A percentile compares a stretch with the other conserved stretches of the same genome.
Evolutionary conservation across 2,329 filamentous ascomycete species (phyloP).

Genomic region (Cercospora janseana): DNA sequence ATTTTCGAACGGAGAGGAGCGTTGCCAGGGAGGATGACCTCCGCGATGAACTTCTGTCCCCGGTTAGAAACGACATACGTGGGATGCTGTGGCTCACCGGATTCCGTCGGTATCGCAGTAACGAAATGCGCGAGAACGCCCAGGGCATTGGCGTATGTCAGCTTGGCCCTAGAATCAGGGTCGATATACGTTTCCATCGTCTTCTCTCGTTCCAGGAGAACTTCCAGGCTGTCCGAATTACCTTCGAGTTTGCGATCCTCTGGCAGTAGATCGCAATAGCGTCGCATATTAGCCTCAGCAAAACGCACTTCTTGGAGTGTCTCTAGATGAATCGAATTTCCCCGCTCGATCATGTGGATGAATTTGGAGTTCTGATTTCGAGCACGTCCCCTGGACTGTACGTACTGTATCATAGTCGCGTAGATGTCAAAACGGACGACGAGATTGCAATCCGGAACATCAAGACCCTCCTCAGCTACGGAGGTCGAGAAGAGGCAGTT

Average conservation of each 20-base stretch:
- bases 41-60: slow-evolving; percentile 66
- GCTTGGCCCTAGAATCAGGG: slow-evolving; percentile 66
- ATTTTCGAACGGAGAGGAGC: slow-evolving; percentile 67
- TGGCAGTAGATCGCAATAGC: slow-evolving; percentile 72
- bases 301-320: slow-evolving; percentile 59
- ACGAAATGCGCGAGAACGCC: slow-evolving; percentile 71
- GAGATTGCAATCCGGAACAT: slow-evolving; percentile 66
- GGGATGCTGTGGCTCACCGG: slow-evolving; percentile 49
- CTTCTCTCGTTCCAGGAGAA: slow-evolving; percentile 54
- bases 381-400: slow-evolving; percentile 87
- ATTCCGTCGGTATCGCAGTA: slow-evolving; percentile 61
- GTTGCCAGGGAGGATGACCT: slow-evolving; percentile 72
- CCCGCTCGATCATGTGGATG: slow-evolving; percentile 75
- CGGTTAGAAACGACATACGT: slow-evolving; percentile 61
- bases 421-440: slow-evolving; percentile 80
- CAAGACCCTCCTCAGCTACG: slow-evolving; percentile 64
- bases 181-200: slow-evolving; percentile 57
- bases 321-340: slow-evolving; percentile 61
- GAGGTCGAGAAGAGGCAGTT: slow-evolving; percentile 65
- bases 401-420: slow-evolving; percentile 86
- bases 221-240: slow-evolving; percentile 54
- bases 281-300: slow-evolving; percentile 62
- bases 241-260: slow-evolving; percentile 68
- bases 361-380: slow-evolving; percentile 75
- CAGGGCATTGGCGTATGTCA: slow-evolving; percentile 75